Conservation (phyloP, 495 filamentous ascomycete genomes). For the Halenospora varia region DNA sequence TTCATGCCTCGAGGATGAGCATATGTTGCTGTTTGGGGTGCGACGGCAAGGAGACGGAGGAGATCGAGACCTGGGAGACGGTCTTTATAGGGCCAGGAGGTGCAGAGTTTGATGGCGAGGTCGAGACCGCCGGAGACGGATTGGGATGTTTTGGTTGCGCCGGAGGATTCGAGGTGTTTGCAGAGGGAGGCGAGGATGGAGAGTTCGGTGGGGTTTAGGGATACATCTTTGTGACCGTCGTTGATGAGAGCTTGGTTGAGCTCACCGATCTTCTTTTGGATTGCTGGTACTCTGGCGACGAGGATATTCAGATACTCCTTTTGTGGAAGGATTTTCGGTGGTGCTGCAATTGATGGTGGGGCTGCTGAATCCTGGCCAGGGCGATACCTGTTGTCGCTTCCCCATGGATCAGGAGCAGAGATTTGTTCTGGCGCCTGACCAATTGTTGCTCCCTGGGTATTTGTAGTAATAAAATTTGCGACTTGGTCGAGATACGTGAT, state of each 20-base stretch:
- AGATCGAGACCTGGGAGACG: constrained; percentile 83
- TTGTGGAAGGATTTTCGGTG: constrained; percentile 70
- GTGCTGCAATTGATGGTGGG: constrained; percentile 32
- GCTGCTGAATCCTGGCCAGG: constrained; percentile 57
- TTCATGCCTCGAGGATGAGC: constrained; percentile 37
- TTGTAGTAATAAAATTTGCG: constrained; percentile 86
- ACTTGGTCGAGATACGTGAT: constrained; percentile 90
- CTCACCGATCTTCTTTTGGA: constrained; percentile 70
- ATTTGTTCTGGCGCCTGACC: constrained; percentile 43
- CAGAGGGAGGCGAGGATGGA: constrained; percentile 50
- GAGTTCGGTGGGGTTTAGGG: constrained; percentile 68
- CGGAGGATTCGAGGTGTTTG: constrained; percentile 50
- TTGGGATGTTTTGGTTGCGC: constrained; percentile 28
- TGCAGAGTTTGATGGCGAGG: constrained; percentile 61
- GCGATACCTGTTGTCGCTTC: constrained; percentile 70
- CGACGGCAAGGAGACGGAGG: constrained; percentile 71
- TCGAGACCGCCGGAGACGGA: constrained; percentile 40
- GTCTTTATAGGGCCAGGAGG: constrained; percentile 70
- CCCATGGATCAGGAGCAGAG: constrained; percentile 64
- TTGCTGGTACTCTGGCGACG: constrained; percentile 41
- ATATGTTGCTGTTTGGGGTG: constrained; percentile 55
- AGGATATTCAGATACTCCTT: constrained; percentile 74
- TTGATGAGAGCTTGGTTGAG: constrained; percentile 64
- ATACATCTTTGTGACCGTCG: constrained; percentile 66
- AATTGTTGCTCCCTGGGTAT: constrained; percentile 81